Percentiles rank a stretch among this genome's conserved stretches.
Conservation (phyloP, 2,329 filamentous ascomycete species). For the Fusarium cicatricum region DNA sequence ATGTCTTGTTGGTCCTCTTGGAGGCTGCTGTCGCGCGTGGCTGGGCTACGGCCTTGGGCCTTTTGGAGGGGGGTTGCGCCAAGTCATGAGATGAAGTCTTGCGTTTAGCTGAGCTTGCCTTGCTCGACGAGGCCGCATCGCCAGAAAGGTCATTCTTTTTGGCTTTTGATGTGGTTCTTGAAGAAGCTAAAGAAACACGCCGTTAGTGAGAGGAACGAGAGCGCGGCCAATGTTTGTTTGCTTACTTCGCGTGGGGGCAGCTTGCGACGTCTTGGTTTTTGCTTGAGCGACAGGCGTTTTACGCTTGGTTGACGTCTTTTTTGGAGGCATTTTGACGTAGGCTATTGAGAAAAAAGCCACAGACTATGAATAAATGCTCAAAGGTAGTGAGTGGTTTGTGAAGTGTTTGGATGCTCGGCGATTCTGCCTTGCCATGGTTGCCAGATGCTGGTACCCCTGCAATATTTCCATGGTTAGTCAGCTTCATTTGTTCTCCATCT, state of each 20-base stretch:
- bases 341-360: no score
- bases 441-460: no score
- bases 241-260: background rate
- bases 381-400: no score
- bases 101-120: background rate
- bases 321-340: background rate
- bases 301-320: background rate
- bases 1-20: background rate
- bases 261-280: background rate
- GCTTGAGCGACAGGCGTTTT: background rate
- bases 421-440: no score
- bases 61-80: background rate
- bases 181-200: background rate
- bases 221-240: background rate
- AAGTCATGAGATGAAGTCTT: background rate
- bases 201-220: background rate
- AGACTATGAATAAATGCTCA: no score
- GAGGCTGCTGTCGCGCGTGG: background rate
- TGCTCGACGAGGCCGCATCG: background rate
- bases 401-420: no score
- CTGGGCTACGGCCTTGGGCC: background rate
- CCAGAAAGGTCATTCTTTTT: background rate
- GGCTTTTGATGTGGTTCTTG: background rate
- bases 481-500: no score
- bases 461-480: no score